These are phyloP conservation scores for Camptophora hylomeconis DNA, from an alignment of 2,329 filamentous ascomycete species.

Conservation along the genomic window DNA sequence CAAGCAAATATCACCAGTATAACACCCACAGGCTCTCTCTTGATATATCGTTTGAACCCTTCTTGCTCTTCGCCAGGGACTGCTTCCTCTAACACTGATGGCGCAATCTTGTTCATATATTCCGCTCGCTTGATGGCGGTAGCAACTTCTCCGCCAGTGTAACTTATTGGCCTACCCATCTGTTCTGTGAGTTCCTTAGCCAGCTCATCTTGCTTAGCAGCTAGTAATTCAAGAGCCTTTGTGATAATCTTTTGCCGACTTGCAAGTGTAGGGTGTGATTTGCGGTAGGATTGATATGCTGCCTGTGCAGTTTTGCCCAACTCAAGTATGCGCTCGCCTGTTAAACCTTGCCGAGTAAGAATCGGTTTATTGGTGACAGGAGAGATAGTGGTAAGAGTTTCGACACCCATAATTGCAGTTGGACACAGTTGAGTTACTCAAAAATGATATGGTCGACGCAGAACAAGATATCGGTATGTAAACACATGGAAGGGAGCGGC, in stretches of 20 bases:
- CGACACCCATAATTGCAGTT: too few relatives aligned
- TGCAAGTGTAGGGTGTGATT: conserved; percentile 61
- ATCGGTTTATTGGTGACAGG: conserved; percentile 78
- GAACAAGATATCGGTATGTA: too few relatives aligned
- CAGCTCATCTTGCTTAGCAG: conserved; percentile 62
- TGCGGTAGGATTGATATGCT: conserved; percentile 65
- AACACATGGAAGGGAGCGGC: too few relatives aligned
- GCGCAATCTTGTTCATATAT: conserved; percentile 73
- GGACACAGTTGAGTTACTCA: too few relatives aligned
- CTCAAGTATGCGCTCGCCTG: conserved; percentile 53
- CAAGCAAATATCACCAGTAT: conserved; percentile 86
- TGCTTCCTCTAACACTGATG: conserved; percentile 58
- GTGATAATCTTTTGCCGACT: conserved; percentile 70
- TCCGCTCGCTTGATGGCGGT: conserved; percentile 78
- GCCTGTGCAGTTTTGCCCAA: conserved; percentile 60
- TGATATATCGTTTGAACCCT: conserved; percentile 82
- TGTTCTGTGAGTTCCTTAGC: conserved; percentile 79
- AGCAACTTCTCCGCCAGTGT: conserved; percentile 67
- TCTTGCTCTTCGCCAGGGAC: conserved; percentile 72
- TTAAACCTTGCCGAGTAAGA: conserved; percentile 63
- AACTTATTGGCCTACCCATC: conserved; percentile 88
- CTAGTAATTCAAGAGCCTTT: conserved; percentile 61
- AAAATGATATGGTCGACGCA: too few relatives aligned
- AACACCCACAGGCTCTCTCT: conserved; percentile 75
- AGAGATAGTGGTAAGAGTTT: conserved; percentile 66